Evolutionary conservation across 306 rosid genomes (phyloP).

Genomic region (Cicer judaicum): DNA sequence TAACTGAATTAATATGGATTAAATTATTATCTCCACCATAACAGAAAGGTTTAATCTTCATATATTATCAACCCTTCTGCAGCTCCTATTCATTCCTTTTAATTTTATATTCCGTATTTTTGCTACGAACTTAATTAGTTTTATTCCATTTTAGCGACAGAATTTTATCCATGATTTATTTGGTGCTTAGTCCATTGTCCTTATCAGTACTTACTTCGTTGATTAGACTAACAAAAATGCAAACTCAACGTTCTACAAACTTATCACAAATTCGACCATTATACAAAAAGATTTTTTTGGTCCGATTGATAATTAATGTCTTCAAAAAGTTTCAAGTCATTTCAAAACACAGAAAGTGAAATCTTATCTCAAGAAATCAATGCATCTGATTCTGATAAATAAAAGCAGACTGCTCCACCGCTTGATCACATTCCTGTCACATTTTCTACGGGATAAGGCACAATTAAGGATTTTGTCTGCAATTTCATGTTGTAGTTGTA

Average conservation of each 20-base stretch:
- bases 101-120: no score
- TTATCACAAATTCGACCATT: constrained; percentile 23
- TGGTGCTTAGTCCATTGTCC: background rate
- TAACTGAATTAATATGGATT: no score
- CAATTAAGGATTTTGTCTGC: constrained; percentile 8
- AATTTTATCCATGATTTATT: background rate
- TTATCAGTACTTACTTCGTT: background rate
- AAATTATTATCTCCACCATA: no score
- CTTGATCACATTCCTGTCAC: background rate
- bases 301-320: no score
- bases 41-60: no score
- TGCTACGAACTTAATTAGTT: no score
- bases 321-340: background rate
- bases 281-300: background rate
- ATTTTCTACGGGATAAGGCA: constrained; percentile 15
- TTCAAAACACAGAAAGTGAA: background rate
- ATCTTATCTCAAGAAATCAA: background rate
- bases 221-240: background rate
- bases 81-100: no score
- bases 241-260: constrained; percentile 11
- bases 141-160: no score
- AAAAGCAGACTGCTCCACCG: background rate
- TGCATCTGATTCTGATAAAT: constrained; percentile 8
- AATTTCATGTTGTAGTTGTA: background rate
- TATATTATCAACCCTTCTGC: no score